Percentiles rank a stretch among this genome's conserved stretches.
Conservation (phyloP, 2,329 filamentous ascomycete species). For the Acephala macrosclerotiorum region DNA sequence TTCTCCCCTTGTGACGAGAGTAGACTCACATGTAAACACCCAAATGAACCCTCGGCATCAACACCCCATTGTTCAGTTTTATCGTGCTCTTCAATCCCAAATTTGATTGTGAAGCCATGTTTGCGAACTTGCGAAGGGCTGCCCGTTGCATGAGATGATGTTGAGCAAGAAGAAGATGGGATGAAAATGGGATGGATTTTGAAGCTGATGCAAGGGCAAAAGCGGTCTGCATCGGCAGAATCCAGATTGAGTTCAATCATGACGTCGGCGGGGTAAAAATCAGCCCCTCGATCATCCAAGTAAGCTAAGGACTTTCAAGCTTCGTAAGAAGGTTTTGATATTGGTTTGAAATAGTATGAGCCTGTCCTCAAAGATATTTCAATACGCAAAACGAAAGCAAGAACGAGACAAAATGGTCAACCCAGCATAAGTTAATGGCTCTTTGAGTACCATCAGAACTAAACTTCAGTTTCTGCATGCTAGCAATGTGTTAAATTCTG, state of each 20-base stretch:
- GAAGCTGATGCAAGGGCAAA: neutral
- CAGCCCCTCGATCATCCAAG: neutral
- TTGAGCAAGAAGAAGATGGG: neutral
- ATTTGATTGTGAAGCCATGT: constrained; percentile 17
- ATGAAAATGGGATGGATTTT: neutral
- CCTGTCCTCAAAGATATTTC: neutral
- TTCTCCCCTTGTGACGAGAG: neutral
- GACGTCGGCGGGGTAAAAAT: constrained; percentile 18
- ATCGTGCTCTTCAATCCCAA: constrained; percentile 37
- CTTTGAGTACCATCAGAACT: constrained; percentile 37
- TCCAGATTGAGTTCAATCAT: neutral
- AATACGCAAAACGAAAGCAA: neutral
- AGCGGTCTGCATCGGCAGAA: neutral
- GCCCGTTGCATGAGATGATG: constrained; percentile 4
- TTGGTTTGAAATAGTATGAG: neutral
- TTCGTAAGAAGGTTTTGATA: too few species aligned
- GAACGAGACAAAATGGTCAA: constrained; percentile 37
- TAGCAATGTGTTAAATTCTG: constrained; percentile 38
- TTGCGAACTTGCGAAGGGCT: constrained; percentile 10
- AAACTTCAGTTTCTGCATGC: constrained; percentile 44
- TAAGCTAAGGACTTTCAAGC: too few species aligned
- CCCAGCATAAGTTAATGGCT: constrained; percentile 39
- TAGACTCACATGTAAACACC: constrained; percentile 63
- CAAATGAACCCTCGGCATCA: constrained; percentile 76
- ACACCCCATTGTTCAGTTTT: constrained; percentile 68